phyloP scores from a whole-genome alignment of 306 rosid genomes.

The Vachellia pachyceras region DNA sequence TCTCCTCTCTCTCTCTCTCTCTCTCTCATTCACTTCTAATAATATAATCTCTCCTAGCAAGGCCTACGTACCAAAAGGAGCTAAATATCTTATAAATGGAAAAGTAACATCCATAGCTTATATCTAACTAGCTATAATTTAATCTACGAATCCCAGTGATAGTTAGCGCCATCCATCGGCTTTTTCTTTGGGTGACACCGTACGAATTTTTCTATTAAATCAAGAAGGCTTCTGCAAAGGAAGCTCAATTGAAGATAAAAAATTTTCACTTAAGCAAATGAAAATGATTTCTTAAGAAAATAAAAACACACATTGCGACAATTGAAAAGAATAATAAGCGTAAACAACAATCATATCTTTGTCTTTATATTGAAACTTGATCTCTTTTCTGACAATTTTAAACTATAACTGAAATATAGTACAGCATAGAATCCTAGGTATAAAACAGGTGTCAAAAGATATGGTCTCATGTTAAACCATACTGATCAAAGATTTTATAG shows the following conservation, averaged over 20 bases:
- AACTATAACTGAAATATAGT: constrained; percentile 35
- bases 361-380: constrained; percentile 18
- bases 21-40: constrained; percentile 20
- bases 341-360: neutral
- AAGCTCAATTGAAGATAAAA: constrained; percentile 4
- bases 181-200: neutral
- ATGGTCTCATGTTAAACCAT: neutral
- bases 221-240: neutral
- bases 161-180: neutral
- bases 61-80: neutral
- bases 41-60: neutral
- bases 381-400: constrained; percentile 36
- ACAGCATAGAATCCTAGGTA: constrained; percentile 32
- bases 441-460: constrained; percentile 12
- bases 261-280: neutral
- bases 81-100: neutral
- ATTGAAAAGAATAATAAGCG: neutral
- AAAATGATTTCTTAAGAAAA: constrained; percentile 2
- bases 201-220: neutral
- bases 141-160: neutral
- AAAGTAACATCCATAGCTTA: neutral
- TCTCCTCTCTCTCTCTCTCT: neutral
- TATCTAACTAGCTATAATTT: neutral
- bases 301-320: neutral
- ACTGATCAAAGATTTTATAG: neutral